Base-by-base conservation (phyloP, 495 filamentous ascomycete species). In the Patellaria atrata region DNA sequence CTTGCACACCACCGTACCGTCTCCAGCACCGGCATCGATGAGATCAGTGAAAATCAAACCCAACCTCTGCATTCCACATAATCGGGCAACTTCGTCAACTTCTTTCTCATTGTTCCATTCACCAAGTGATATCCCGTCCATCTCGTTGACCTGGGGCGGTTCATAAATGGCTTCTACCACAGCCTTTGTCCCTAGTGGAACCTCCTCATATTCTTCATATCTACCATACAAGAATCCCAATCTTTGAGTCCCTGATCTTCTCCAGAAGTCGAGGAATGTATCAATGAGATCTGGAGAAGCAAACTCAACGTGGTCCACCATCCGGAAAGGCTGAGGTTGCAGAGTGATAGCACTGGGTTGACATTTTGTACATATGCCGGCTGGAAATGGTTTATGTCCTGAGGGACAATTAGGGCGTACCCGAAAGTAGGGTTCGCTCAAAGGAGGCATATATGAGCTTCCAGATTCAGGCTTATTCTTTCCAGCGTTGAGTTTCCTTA, bases 261-360 rank as follows among this genome's bases (percentile, higher is more conserved):
- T 71, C 89, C 89, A 99, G 42, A 87, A 87, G 42, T 93, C 72
- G 24, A 99, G 71, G 20, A 94, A 71, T 5, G 73, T 75, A 51
- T 99, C 77, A 52, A 99, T 78, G 14, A 94, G 59, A 22, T 69
- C 67, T 1, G 82, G 71, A 1, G 78, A 72, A 3, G 89, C 70
- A 52, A 99, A 96, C 52, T 99, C 91, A 43, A 99, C 86, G 55
- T 99, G 89, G 49, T 99, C 89, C 1, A 99, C 85, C 82, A 86
- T 94, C n/a, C 89, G 80, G 51, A 80, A 99, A 20, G 80, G 67
- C 53, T 99, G 89, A 10, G 82, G 81, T 47, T 94, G 85, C 14
- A 99, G 64, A 27, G 80, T 94, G 54, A 99, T 99, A 17, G 89
- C 89, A 38, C 86, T 93, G 10, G 89, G 89, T 51, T 99, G 89